These are phyloP conservation scores for Mycosphaerella sp. DNA, from an alignment of 2,329 filamentous ascomycete genomes.

Conservation along the genomic window DNA sequence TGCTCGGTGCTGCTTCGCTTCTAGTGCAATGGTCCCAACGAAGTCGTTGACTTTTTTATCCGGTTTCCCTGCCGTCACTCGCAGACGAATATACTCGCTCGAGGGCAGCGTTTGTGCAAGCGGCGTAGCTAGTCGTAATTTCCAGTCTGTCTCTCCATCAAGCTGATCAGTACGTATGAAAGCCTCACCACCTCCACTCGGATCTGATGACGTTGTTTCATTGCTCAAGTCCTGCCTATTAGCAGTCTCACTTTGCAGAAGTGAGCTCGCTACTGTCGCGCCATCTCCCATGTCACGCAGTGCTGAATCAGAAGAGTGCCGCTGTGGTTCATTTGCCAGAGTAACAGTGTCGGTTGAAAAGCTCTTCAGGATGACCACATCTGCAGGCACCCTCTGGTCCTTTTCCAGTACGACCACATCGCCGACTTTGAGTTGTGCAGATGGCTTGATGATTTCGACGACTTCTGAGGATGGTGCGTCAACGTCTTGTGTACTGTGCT, in stretches of 20 bases:
- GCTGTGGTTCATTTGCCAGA: constrained; percentile 32
- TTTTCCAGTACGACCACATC: constrained; percentile 92
- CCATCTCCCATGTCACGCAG: constrained; percentile 25
- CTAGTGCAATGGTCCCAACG: constrained; percentile 74
- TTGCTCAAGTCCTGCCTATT: constrained; percentile 24
- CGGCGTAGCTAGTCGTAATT: constrained; percentile 78
- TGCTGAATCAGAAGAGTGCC: constrained; percentile 14
- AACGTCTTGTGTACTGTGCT: constrained; percentile 46
- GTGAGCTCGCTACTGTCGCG: constrained; percentile 17
- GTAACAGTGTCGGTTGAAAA: constrained; percentile 51
- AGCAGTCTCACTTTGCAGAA: constrained; percentile 24
- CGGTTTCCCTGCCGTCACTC: constrained; percentile 78
- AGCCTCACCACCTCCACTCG: constrained; percentile 65
- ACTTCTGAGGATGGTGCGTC: constrained; percentile 34
- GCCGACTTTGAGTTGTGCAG: constrained; percentile 83
- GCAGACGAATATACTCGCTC: constrained; percentile 60
- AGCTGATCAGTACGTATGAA: constrained; percentile 97
- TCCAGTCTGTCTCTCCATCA: constrained; percentile 98
- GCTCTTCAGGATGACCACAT: constrained; percentile 88
- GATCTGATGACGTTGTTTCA: constrained; percentile 32
- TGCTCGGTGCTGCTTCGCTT: constrained; percentile 48
- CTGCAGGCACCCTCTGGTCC: constrained; percentile 87
- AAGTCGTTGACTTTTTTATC: constrained; percentile 95
- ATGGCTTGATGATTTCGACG: constrained; percentile 68
- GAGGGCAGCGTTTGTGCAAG: constrained; percentile 72